A percentile compares a stretch with the other conserved stretches of the same genome.
These are phyloP conservation scores for Tritrichomonas musculus DNA, from an alignment of 208 protist genomes.

Conservation along the genomic window DNA sequence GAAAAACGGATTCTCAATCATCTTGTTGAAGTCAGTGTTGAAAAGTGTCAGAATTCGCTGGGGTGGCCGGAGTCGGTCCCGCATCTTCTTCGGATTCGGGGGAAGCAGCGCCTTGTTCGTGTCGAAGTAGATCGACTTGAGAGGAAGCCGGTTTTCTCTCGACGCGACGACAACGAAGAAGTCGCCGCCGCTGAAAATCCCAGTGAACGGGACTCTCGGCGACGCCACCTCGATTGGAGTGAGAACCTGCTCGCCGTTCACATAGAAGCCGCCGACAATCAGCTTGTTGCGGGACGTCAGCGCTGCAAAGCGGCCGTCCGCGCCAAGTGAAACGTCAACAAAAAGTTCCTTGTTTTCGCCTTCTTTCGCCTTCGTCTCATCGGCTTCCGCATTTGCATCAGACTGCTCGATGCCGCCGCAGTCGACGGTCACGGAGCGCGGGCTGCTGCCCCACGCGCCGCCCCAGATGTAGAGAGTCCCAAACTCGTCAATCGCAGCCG, in stretches of 20 bases:
- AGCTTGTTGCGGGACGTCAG: neutral
- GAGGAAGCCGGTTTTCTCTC: neutral
- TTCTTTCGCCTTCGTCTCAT: too few species aligned
- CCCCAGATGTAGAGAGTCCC: conserved; percentile 8
- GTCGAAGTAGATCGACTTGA: neutral
- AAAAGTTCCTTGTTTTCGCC: neutral
- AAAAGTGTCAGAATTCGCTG: neutral
- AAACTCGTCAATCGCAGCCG: conserved; percentile 7
- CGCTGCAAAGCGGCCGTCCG: neutral
- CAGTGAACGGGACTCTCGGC: neutral
- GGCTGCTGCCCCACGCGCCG: neutral
- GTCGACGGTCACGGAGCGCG: neutral
- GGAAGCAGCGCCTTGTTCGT: neutral
- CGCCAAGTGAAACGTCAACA: neutral
- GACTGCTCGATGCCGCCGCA: too few species aligned
- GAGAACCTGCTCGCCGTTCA: neutral
- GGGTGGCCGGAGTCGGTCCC: neutral
- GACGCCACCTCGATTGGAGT: neutral
- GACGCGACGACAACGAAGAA: neutral
- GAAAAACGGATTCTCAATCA: neutral
- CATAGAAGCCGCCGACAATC: neutral
- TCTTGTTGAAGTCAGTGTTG: neutral
- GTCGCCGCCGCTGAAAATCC: neutral
- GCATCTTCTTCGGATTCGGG: neutral
- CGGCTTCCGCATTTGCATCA: too few species aligned